phyloP scores from a whole-genome alignment of 2,329 filamentous ascomycete genomes.

The Claviceps spartinae region DNA sequence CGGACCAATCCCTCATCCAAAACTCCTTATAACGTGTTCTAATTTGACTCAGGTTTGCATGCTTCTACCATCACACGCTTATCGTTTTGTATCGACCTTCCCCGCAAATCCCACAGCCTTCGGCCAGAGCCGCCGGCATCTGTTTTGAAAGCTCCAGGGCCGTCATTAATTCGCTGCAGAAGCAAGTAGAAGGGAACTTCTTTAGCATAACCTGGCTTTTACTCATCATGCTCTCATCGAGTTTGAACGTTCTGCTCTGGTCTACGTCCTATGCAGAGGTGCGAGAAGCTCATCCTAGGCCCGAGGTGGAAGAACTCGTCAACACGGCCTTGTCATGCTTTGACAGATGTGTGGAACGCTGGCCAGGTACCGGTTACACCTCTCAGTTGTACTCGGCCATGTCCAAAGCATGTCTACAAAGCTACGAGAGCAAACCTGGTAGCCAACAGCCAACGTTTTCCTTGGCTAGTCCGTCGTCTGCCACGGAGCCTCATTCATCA shows the following conservation, averaged over 20 bases:
- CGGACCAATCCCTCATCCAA: no score
- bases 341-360: conserved; percentile 66
- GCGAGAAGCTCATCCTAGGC: conserved; percentile 54
- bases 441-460: conserved; percentile 15
- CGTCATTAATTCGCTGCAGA: conserved; percentile 68
- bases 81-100: conserved; percentile 82
- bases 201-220: conserved; percentile 93
- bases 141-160: conserved; percentile 75
- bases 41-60: conserved; percentile 37
- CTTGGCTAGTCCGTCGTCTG: conserved; percentile 21
- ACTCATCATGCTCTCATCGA: conserved; percentile 77
- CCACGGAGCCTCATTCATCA: conserved; percentile 18
- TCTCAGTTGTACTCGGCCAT: conserved; percentile 79
- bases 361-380: conserved; percentile 80
- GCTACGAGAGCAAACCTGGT: conserved; percentile 48
- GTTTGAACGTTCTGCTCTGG: conserved; percentile 86
- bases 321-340: conserved; percentile 66
- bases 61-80: conserved; percentile 74
- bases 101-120: conserved; percentile 80
- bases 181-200: conserved; percentile 61
- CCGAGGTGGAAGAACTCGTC: conserved; percentile 65
- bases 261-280: conserved; percentile 77
- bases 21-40: no score
- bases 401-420: conserved; percentile 72
- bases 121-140: conserved; percentile 58